Evolutionary conservation across 2,329 filamentous ascomycete genomes (phyloP).

Genomic region (Tolypocladium endophyticum): DNA sequence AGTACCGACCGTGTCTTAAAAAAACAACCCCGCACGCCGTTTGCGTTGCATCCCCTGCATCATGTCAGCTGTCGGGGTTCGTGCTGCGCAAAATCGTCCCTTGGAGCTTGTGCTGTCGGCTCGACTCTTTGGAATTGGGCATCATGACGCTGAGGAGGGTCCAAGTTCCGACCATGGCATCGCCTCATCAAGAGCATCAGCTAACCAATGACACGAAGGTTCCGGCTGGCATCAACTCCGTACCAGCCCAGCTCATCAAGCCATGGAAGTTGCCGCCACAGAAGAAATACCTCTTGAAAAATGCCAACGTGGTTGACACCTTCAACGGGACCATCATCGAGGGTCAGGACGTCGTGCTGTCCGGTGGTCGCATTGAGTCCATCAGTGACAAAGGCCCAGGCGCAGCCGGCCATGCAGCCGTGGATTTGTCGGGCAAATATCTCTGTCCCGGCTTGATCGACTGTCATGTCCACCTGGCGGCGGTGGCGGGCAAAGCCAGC

Average conservation of each 20-base stretch:
- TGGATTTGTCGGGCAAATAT: conserved; percentile 17
- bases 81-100: neutral
- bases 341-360: conserved; percentile 20
- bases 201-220: neutral
- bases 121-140: neutral
- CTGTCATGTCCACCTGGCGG: conserved; percentile 20
- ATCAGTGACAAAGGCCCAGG: conserved; percentile 6
- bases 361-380: conserved; percentile 20
- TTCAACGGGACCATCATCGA: conserved; percentile 18
- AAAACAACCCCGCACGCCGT: neutral
- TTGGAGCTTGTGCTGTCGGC: neutral
- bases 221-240: neutral
- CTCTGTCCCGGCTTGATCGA: conserved; percentile 22
- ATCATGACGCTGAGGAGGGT: neutral
- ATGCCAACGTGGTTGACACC: conserved; percentile 33
- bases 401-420: conserved; percentile 1
- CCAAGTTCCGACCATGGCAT: neutral
- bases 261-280: conserved; percentile 23
- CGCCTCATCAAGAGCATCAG: neutral
- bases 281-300: conserved; percentile 24
- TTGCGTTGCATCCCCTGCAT: neutral
- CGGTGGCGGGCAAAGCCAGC: conserved; percentile 16
- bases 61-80: neutral
- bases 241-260: conserved; percentile 13
- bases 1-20: neutral